phyloP scores from a whole-genome alignment of 164 flowering plant genomes.

The Berberis vulgaris region DNA sequence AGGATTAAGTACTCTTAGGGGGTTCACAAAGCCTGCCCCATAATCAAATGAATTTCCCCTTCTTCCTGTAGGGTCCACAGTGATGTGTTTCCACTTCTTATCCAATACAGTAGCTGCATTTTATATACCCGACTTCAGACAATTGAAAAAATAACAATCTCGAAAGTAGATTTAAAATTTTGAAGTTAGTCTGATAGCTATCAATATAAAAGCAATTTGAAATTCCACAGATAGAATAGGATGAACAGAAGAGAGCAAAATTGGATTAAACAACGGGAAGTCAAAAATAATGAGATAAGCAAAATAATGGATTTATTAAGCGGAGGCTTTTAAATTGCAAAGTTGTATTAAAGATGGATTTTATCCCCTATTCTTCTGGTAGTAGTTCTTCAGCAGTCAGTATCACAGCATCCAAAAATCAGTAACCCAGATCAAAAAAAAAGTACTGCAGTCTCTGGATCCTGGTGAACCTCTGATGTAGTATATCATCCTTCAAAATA shows the following conservation, averaged over 20 bases:
- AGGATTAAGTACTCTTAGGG: conserved; percentile 50
- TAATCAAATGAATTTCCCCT: conserved; percentile 59
- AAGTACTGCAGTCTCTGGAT: not conserved
- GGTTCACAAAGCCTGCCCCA: conserved; percentile 64
- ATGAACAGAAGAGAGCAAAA: too few relatives aligned
- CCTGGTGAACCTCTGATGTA: too few relatives aligned
- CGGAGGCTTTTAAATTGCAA: not conserved
- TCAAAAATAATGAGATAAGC: not conserved
- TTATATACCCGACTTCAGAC: conserved; percentile 10
- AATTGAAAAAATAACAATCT: not conserved
- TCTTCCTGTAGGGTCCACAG: conserved; percentile 54
- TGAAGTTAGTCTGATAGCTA: not conserved
- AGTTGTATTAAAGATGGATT: not conserved
- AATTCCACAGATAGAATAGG: too few relatives aligned
- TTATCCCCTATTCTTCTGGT: not conserved
- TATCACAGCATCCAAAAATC: not conserved
- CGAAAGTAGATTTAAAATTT: not conserved
- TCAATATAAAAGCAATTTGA: not conserved
- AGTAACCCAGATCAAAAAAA: not conserved
- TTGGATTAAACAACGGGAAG: too few relatives aligned
- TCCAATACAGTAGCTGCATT: conserved; percentile 50
- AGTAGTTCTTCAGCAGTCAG: not conserved
- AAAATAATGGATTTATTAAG: not conserved
- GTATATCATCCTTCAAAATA: too few relatives aligned
- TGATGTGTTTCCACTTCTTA: conserved; percentile 38